phyloP scores from a whole-genome alignment of 768 basidiomycete genomes.

The Termitomyces sp. region DNA sequence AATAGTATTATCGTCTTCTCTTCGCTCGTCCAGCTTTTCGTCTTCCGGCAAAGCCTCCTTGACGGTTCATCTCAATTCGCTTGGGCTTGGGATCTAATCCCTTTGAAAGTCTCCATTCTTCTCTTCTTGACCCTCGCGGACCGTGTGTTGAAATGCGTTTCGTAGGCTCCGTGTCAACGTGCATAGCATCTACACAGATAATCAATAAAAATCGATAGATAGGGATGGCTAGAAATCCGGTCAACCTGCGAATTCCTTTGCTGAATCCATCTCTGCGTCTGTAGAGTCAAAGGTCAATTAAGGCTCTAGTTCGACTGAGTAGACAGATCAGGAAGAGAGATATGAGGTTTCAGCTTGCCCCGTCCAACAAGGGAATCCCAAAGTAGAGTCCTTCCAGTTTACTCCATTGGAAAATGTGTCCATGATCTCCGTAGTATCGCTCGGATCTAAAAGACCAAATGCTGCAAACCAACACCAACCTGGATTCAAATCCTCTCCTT shows the following conservation, averaged over 20 bases:
- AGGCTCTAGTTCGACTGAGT: conserved; percentile 24
- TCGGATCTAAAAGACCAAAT: conserved; percentile 54
- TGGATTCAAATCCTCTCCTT: conserved; percentile 36
- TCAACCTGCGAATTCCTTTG: conserved; percentile 28
- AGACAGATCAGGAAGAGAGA: conserved; percentile 27
- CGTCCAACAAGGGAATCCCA: background rate
- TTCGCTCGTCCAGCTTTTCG: conserved; percentile 68
- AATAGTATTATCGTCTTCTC: conserved; percentile 51
- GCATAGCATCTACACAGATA: conserved; percentile 41
- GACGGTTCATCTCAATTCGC: conserved; percentile 56
- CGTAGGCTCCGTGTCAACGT: conserved; percentile 37
- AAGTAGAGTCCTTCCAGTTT: conserved; percentile 6
- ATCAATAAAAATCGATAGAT: conserved; percentile 12
- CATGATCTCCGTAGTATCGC: conserved; percentile 50
- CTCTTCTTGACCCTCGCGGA: conserved; percentile 66
- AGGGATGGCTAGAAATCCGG: background rate
- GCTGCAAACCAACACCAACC: conserved; percentile 64
- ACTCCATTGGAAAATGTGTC: conserved; percentile 21
- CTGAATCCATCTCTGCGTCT: conserved; percentile 23
- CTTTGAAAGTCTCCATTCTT: conserved; percentile 79
- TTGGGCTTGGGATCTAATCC: conserved; percentile 53
- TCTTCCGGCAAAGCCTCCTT: conserved; percentile 53
- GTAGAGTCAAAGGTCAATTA: conserved; percentile 34
- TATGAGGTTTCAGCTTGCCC: conserved; percentile 18
- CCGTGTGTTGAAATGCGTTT: conserved; percentile 75